A percentile compares a stretch with the other conserved stretches of the same genome.
Evolutionary conservation across 2,329 filamentous ascomycete species (phyloP).

Genomic region (Scytalidium lignicola): DNA sequence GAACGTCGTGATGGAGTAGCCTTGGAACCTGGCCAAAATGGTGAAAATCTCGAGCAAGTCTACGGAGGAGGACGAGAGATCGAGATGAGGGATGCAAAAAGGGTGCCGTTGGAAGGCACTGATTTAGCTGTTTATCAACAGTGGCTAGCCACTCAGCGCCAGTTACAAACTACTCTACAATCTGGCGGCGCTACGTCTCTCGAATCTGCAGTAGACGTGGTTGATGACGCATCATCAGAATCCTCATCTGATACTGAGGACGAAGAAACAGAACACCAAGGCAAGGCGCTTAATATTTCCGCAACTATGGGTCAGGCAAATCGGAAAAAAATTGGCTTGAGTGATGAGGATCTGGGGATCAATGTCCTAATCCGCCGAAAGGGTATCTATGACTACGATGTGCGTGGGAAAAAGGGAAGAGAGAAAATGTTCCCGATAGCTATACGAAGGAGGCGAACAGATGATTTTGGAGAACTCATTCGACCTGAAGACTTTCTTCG

Average conservation of each 20-base stretch:
- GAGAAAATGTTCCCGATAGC: constrained; percentile 90
- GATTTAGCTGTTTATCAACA: constrained; percentile 85
- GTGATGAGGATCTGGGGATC: constrained; percentile 85
- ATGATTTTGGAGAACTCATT: constrained; percentile 93
- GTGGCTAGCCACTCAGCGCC: constrained; percentile 82
- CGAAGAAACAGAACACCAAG: constrained; percentile 84
- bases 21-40: constrained; percentile 47
- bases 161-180: constrained; percentile 78
- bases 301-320: constrained; percentile 78
- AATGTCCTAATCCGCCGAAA: constrained; percentile 86
- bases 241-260: constrained; percentile 84
- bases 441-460: constrained; percentile 69
- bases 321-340: constrained; percentile 79
- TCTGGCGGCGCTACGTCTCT: constrained; percentile 61
- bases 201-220: constrained; percentile 66
- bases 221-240: constrained; percentile 80
- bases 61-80: constrained; percentile 60
- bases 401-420: constrained; percentile 83
- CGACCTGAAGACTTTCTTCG: constrained; percentile 89
- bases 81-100: constrained; percentile 54
- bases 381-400: constrained; percentile 88
- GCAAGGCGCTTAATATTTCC: constrained; percentile 84
- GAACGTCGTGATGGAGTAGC: constrained; percentile 60
- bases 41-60: constrained; percentile 60
- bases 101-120: constrained; percentile 64